These are phyloP conservation scores for Aphanomyces stellatus DNA, from an alignment of 352 stramenopile species.

Conservation along the genomic window DNA sequence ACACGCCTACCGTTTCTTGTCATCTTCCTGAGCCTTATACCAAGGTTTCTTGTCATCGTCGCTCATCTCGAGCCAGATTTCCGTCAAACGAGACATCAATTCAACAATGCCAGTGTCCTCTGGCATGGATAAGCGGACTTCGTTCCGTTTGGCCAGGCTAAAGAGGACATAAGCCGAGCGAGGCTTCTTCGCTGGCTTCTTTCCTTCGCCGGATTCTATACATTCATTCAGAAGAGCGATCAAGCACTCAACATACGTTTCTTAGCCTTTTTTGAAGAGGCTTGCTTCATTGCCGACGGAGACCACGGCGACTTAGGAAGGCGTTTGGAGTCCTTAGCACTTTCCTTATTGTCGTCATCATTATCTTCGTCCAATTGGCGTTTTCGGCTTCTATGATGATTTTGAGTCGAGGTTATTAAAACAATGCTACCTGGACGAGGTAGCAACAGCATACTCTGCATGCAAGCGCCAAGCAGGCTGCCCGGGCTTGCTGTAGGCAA, in stretches of 20 bases:
- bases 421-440: neutral
- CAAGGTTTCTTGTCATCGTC: slow-evolving; percentile 46
- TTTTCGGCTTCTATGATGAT: slow-evolving; percentile 21
- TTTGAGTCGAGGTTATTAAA: neutral
- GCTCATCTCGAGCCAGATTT: slow-evolving; percentile 50
- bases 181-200: slow-evolving; percentile 26
- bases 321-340: slow-evolving; percentile 24
- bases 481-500: slow-evolving; percentile 13
- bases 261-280: slow-evolving; percentile 46
- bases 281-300: slow-evolving; percentile 58
- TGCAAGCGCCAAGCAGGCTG: slow-evolving; percentile 10
- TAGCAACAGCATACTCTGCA: slow-evolving; percentile 2
- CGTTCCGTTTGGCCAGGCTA: slow-evolving; percentile 47
- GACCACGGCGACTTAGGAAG: slow-evolving; percentile 57
- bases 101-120: slow-evolving; percentile 44
- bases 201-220: slow-evolving; percentile 27
- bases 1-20: slow-evolving; percentile 47
- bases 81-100: slow-evolving; percentile 44
- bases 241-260: slow-evolving; percentile 26
- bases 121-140: slow-evolving; percentile 37
- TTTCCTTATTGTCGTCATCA: slow-evolving; percentile 38
- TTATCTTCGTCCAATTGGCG: slow-evolving; percentile 25
- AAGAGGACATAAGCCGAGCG: slow-evolving; percentile 64
- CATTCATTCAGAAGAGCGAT: neutral
- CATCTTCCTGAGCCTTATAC: slow-evolving; percentile 46